Evolutionary conservation across 2,329 filamentous ascomycete genomes (phyloP).

Genomic region (Cucurbitaria berberidis): DNA sequence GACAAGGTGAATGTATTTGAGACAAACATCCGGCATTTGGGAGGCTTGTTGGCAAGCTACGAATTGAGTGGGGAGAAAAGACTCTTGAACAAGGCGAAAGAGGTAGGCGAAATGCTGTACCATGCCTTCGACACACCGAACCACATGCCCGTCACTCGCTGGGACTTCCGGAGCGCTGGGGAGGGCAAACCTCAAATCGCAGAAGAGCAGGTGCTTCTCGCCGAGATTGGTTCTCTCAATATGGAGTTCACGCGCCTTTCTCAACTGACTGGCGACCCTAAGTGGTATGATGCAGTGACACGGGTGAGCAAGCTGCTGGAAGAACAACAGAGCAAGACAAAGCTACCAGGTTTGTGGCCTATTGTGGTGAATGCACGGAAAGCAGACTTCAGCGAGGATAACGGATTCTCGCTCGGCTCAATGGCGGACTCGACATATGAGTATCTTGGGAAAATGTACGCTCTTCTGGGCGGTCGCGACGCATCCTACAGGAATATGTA

Average conservation of each 20-base stretch:
- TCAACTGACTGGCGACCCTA: constrained; percentile 52
- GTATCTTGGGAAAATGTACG: constrained; percentile 48
- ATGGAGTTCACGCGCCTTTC: constrained; percentile 58
- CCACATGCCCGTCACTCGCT: constrained; percentile 73
- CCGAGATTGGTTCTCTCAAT: constrained; percentile 55
- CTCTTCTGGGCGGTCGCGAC: constrained; percentile 53
- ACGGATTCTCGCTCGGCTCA: constrained; percentile 42
- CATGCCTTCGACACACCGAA: constrained; percentile 91
- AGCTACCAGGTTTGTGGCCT: constrained; percentile 57
- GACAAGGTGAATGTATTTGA: constrained; percentile 57
- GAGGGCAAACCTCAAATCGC: constrained; percentile 49
- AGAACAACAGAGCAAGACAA: constrained; percentile 51
- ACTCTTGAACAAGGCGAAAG: constrained; percentile 77
- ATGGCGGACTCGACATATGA: constrained; percentile 51
- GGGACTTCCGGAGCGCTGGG: constrained; percentile 50
- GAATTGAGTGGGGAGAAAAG: constrained; percentile 79
- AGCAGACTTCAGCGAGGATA: constrained; percentile 51
- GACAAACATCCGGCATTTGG: constrained; percentile 77
- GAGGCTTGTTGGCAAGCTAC: constrained; percentile 83
- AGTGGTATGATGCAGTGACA: constrained; percentile 56
- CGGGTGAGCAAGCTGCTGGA: constrained; percentile 53
- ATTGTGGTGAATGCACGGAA: constrained; percentile 51
- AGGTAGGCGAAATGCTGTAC: constrained; percentile 81
- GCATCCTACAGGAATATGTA: constrained; percentile 61
- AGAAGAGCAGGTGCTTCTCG: constrained; percentile 51